Evolutionary conservation across 768 basidiomycete genomes (phyloP), one percentile per base, ranked within the genome.

Genomic region (Amanita thiersii): DNA sequence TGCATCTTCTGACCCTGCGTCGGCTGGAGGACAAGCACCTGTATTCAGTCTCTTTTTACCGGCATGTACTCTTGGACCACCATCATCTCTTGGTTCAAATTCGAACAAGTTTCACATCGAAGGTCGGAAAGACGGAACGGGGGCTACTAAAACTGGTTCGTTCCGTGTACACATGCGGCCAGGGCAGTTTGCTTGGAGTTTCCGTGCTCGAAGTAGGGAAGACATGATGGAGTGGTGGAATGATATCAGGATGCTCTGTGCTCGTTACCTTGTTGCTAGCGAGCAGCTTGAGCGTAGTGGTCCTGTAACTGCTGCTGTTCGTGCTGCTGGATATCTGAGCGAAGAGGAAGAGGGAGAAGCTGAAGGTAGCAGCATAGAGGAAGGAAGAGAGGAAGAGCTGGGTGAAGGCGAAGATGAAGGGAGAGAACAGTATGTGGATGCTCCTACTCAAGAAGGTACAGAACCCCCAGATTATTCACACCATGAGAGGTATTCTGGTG

Each of bases 191-290:
- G 88, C 88, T 20, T 98, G 86, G 80, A 86, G 81, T 37, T 98
- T 99, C 72, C 75, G 91, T 25, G 76, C 86, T 34, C 67, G 94
- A 46, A 85, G 81, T 45, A 78, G 86, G 50, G 94, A 98, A 48
- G 94, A 97, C 51, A 91, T 97, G 90, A 90, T 97, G 90, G 96
- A 99, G 65, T 96, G 96, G 89, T 99, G 96, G 96, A 98, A 98
- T 56, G 96, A 98, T 56, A 70, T 93, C 29, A 64, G 88, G 47
- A 92, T 93, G 89, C 66, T 94, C 29, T 93, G 91, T 53, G 90
- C 92, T 15, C 63, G 90, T 47, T 97, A 96, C 58, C 73, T 99
- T 40, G 89, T 98, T 29, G 91, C 92, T 24, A 87, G 84, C 49
- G 96, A 98, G 65, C 74, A 79, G 57, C 86, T 98, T 64, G 89